Evolutionary conservation across 2,329 filamentous ascomycete species (phyloP).

Genomic region (Pyrenochaeta sp.): DNA sequence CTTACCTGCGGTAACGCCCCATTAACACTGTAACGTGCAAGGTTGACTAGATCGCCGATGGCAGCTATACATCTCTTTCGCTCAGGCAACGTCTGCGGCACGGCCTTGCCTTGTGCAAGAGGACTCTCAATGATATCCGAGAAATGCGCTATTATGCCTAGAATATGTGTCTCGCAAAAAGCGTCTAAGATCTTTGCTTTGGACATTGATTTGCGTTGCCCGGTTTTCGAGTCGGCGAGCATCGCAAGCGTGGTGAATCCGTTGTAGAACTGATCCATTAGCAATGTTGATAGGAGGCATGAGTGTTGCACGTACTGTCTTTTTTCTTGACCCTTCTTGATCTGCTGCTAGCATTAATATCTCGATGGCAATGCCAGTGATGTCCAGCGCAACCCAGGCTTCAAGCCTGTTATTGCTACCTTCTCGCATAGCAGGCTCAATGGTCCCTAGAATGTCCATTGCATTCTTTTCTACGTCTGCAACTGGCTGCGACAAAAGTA

Average conservation of each 20-base stretch:
- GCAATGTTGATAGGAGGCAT: neutral
- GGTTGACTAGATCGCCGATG: constrained; percentile 84
- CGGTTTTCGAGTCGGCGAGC: constrained; percentile 59
- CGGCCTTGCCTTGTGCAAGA: constrained; percentile 48
- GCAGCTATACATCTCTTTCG: constrained; percentile 81
- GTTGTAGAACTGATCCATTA: constrained; percentile 52
- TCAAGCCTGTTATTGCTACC: constrained; percentile 65
- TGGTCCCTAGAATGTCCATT: constrained; percentile 72
- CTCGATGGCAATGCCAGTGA: constrained; percentile 79
- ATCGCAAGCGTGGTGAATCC: constrained; percentile 58
- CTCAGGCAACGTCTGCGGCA: constrained; percentile 68
- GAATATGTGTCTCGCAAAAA: constrained; percentile 83
- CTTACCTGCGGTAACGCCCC: constrained; percentile 84
- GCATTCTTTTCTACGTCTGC: constrained; percentile 72
- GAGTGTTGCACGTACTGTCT: constrained; percentile 60
- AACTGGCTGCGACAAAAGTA: constrained; percentile 67
- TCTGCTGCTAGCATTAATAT: constrained; percentile 82
- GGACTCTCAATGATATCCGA: constrained; percentile 79
- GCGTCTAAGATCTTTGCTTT: constrained; percentile 69
- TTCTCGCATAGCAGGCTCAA: constrained; percentile 74
- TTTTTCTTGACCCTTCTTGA: constrained; percentile 62
- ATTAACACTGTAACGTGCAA: constrained; percentile 76
- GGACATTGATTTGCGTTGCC: constrained; percentile 53
- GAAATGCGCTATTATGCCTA: constrained; percentile 86
- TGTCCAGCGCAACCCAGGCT: constrained; percentile 76